Percentiles rank a stretch among this genome's conserved stretches.
Conservation (phyloP, 306 rosid species). For the Dalbergia cochinchinensis region DNA sequence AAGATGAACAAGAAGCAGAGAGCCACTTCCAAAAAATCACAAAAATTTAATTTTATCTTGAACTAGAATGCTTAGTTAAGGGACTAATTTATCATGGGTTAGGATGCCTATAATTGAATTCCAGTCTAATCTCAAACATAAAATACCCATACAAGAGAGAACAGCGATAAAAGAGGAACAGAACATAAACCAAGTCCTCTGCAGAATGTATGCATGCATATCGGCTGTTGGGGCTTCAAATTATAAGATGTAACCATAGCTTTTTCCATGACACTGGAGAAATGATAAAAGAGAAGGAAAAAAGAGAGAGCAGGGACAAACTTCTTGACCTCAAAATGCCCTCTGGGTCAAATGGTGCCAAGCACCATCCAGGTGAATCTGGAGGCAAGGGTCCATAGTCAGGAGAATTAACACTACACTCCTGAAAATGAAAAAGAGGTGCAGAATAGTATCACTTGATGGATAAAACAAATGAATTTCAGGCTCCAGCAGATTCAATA, state of each 20-base stretch:
- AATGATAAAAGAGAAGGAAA: conserved; percentile 13
- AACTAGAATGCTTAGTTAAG: not conserved
- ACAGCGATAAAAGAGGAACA: not conserved
- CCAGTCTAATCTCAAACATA: conserved; percentile 13
- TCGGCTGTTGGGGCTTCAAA: conserved; percentile 3
- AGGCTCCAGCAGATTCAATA: conserved; percentile 35
- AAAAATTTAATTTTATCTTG: not conserved
- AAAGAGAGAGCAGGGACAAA: conserved; percentile 31
- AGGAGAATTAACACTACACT: conserved; percentile 82
- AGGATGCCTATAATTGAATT: not conserved
- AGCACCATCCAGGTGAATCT: conserved; percentile 79
- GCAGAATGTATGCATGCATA: not conserved
- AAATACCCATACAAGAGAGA: conserved; percentile 9
- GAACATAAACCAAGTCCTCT: conserved; percentile 20
- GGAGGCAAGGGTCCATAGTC: conserved; percentile 82
- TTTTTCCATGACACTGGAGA: conserved; percentile 17
- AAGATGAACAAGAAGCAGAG: conserved; percentile 8
- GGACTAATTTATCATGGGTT: not conserved
- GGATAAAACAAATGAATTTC: conserved; percentile 29
- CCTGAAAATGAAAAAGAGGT: conserved; percentile 56
- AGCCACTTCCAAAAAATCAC: conserved; percentile 1
- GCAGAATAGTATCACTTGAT: conserved; percentile 37
- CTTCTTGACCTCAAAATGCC: conserved; percentile 73
- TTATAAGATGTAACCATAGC: conserved; percentile 2
- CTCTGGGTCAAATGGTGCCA: conserved; percentile 87